Evolutionary conservation across 2,329 filamentous ascomycete genomes (phyloP).

Genomic region (Aspergillus oerlinghausenensis): DNA sequence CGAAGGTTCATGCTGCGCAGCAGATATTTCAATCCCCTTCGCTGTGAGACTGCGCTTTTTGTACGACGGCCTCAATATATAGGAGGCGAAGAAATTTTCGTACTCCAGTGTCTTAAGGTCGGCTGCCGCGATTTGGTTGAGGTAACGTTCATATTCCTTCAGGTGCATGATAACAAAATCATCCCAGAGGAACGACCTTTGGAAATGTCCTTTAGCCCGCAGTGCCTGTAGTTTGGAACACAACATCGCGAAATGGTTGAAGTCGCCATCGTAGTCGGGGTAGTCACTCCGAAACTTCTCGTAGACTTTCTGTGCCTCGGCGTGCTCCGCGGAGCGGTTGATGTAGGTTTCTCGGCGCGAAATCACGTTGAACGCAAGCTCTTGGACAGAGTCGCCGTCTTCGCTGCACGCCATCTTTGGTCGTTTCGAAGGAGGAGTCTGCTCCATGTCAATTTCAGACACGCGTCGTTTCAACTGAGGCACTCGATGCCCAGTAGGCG

Average conservation of each 20-base stretch:
- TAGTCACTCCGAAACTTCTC: conserved; percentile 38
- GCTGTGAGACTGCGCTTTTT: conserved; percentile 36
- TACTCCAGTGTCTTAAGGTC: conserved; percentile 29
- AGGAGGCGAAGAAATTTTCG: conserved; percentile 34
- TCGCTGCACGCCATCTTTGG: background rate
- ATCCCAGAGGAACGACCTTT: conserved; percentile 41
- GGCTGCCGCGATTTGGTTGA: conserved; percentile 20
- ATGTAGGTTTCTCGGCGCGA: conserved; percentile 21
- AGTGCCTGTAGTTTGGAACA: conserved; percentile 34
- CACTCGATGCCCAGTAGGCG: conserved; percentile 1
- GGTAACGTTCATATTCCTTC: conserved; percentile 34
- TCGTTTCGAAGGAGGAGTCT: conserved; percentile 13
- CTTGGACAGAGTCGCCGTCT: conserved; percentile 1
- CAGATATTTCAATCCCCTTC: conserved; percentile 25
- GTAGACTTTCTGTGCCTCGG: conserved; percentile 27
- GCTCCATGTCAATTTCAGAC: conserved; percentile 8
- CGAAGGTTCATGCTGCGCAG: conserved; percentile 18
- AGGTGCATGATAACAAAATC: conserved; percentile 43
- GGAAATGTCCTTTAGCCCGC: conserved; percentile 24
- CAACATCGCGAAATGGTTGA: conserved; percentile 35
- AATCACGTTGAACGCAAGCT: conserved; percentile 11
- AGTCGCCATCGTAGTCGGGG: conserved; percentile 34
- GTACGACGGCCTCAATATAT: conserved; percentile 28
- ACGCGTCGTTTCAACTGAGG: conserved; percentile 12
- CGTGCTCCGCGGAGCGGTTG: conserved; percentile 12